These are phyloP conservation scores for Ramichloridium luteum DNA, from an alignment of 2,329 filamentous ascomycete genomes.

Conservation along the genomic window DNA sequence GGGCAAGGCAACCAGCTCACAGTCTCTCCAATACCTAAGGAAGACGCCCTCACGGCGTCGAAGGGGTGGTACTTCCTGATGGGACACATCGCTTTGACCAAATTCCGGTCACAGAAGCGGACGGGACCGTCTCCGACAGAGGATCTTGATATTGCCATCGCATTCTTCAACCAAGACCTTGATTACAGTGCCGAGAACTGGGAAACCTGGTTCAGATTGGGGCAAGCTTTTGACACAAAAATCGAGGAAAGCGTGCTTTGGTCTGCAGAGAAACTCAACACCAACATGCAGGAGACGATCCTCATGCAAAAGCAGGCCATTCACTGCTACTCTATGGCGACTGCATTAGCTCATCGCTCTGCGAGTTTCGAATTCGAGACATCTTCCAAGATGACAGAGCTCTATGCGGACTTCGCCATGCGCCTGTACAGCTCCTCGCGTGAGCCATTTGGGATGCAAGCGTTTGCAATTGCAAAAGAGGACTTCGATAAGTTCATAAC, in stretches of 20 bases:
- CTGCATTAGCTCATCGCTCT: constrained; percentile 47
- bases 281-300: constrained; percentile 60
- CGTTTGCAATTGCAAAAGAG: constrained; percentile 46
- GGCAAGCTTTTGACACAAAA: constrained; percentile 77
- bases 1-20: constrained; percentile 66
- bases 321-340: constrained; percentile 62
- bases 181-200: constrained; percentile 72
- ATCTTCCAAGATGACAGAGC: constrained; percentile 46
- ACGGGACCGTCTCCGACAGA: constrained; percentile 63
- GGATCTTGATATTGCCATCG: constrained; percentile 69
- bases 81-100: constrained; percentile 76
- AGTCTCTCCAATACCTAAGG: constrained; percentile 47
- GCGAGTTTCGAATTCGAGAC: constrained; percentile 44
- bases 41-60: constrained; percentile 57
- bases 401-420: constrained; percentile 57
- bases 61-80: constrained; percentile 89
- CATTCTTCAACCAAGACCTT: constrained; percentile 67
- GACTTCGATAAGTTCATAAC: constrained; percentile 52
- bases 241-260: constrained; percentile 78
- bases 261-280: constrained; percentile 86
- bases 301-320: constrained; percentile 68
- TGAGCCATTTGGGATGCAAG: constrained; percentile 55
- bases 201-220: constrained; percentile 84
- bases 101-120: constrained; percentile 69
- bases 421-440: constrained; percentile 57